Base-by-base conservation (phyloP, 2,329 filamentous ascomycete species). In the Tolypocladium endophyticum region DNA sequence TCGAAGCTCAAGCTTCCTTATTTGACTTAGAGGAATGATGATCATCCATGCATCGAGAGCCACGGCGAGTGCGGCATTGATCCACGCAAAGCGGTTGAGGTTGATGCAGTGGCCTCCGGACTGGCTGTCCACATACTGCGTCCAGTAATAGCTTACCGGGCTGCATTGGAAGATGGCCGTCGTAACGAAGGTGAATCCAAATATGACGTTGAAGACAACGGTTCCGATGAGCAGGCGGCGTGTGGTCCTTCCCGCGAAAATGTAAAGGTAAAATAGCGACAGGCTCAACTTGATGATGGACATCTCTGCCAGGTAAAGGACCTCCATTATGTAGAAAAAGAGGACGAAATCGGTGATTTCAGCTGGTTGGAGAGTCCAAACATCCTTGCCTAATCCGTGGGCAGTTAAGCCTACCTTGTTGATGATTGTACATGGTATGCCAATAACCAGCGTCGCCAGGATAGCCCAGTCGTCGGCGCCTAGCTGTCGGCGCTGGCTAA, bases 11-110 rank as follows among this genome's bases (percentile, higher is more conserved):
- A 58, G 57, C n/a, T 47, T 50, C 23, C 53, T 36, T 20, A 58
- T 36, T 45, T 56, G 53, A 43, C 43, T 58, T 14, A 61, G 56
- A 9, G 59, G 52, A 20, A 61, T 52, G 8, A 45, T 14, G 18
- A 61, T 54, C 52, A 61, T 57, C 59, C 59, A 61, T 2, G 53
- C 3, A 33, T 61, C 53, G 6, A 58, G 25, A 28, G 33, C 59
- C 28, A 61, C 45, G 53, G 47, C 53, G 20, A 61, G 9, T 2
- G 52, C 43, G 4, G 47, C 56, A 23, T 61, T 36, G 23, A 41
- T 57, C 52, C 43, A 61, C 28, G 39, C 50, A 33, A 47, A 35
- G 25, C 35, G 25, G 54, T 58, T 55, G n/a, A 61, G 39, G 9
- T 58, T 33, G 30, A 61, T 36, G 50, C 59, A 61, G n/a, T 18